A percentile compares a stretch with the other conserved stretches of the same genome.
phyloP scores from a whole-genome alignment of 1,284 basidiomycete genomes.

The Laetiporus sulphureus region DNA sequence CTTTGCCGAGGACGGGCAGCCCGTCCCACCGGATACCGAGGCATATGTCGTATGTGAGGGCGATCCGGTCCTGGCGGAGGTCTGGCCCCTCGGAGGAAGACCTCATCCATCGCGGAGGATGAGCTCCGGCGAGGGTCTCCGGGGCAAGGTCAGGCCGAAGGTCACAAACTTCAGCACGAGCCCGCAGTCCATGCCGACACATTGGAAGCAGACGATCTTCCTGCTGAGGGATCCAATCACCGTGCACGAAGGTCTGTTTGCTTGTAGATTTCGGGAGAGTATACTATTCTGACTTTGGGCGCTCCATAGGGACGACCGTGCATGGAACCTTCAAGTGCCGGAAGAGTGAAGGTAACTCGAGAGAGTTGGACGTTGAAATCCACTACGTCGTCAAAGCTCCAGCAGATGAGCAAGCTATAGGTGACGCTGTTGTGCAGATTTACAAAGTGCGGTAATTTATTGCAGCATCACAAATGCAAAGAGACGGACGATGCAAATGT shows the following conservation, averaged over 20 bases:
- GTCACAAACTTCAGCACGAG: slow-evolving; percentile 89
- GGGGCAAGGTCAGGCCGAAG: slow-evolving; percentile 35
- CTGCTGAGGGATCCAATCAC: slow-evolving; percentile 75
- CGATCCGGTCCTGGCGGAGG: slow-evolving; percentile 60
- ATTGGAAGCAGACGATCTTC: slow-evolving; percentile 97
- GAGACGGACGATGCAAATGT: no score
- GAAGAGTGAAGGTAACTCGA: slow-evolving; percentile 77
- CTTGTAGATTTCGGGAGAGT: slow-evolving; percentile 3
- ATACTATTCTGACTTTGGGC: background rate
- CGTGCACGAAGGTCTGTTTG: slow-evolving; percentile 62
- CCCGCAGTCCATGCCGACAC: slow-evolving; percentile 82
- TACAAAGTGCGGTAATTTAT: slow-evolving; percentile 60
- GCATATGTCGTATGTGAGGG: slow-evolving; percentile 50
- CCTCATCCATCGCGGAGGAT: slow-evolving; percentile 43
- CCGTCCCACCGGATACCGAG: slow-evolving; percentile 42
- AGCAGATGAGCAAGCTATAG: slow-evolving; percentile 21
- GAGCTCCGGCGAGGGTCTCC: slow-evolving; percentile 28
- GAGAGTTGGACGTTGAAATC: slow-evolving; percentile 91
- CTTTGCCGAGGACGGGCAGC: slow-evolving; percentile 63
- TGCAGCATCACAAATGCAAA: no score
- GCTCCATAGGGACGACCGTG: slow-evolving; percentile 60
- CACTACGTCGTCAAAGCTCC: slow-evolving; percentile 61
- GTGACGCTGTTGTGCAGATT: slow-evolving; percentile 59
- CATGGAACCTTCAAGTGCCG: slow-evolving; percentile 77
- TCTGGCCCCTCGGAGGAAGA: slow-evolving; percentile 68